phyloP scores from a whole-genome alignment of 257 asterid species.

The Henckelia pumila region DNA sequence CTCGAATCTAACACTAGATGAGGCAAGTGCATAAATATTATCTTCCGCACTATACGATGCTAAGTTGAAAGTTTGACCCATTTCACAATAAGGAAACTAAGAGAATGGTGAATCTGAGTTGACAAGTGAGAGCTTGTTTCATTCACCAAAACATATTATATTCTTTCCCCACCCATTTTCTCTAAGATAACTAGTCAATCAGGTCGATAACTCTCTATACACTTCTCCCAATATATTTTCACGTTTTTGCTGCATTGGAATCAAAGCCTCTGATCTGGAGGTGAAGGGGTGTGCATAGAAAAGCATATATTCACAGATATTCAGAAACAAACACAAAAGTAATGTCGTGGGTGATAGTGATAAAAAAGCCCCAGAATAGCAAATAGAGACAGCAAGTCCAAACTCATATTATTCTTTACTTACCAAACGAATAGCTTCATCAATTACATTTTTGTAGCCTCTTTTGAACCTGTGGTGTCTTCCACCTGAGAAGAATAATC shows the following conservation, averaged over 20 bases:
- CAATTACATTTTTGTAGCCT: slow-evolving; percentile 99
- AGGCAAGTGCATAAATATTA: no score
- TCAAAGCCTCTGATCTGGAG: no score
- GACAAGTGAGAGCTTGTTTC: neutral
- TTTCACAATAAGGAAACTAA: neutral
- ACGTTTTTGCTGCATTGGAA: no score
- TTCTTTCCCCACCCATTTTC: no score
- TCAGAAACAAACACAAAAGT: no score
- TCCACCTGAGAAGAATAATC: slow-evolving; percentile 61
- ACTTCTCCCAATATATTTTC: neutral
- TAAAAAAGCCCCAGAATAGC: slow-evolving; percentile 7
- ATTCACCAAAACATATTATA: neutral
- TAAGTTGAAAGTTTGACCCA: neutral
- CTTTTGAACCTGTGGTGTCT: slow-evolving; percentile 94
- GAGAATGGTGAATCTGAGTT: neutral
- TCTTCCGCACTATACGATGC: no score
- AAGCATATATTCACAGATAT: neutral
- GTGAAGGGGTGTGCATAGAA: no score
- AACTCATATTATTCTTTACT: slow-evolving; percentile 14
- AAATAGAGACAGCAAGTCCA: neutral
- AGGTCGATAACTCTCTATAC: no score
- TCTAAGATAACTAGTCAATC: no score
- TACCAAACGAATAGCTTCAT: slow-evolving; percentile 97
- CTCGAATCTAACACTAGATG: no score
- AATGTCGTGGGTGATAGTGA: no score